phyloP scores from a whole-genome alignment of 495 filamentous ascomycete genomes.

The Aspergillus hancockii region DNA sequence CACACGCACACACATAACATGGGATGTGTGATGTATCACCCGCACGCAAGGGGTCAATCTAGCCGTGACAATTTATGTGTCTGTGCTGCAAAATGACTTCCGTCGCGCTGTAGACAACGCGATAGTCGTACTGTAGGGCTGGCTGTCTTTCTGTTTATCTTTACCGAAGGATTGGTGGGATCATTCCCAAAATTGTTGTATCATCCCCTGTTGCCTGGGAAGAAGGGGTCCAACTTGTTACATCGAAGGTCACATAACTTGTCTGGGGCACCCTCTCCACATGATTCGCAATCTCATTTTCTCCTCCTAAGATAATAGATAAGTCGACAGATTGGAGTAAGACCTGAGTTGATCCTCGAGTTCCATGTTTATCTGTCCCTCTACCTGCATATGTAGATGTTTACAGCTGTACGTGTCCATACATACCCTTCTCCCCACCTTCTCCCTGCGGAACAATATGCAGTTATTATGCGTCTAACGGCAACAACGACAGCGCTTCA shows the following conservation, averaged over 20 bases:
- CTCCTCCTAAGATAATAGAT: neutral
- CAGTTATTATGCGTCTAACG: neutral
- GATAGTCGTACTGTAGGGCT: neutral
- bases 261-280: neutral
- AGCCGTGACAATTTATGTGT: neutral
- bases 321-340: neutral
- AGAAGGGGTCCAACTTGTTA: neutral
- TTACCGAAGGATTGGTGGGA: neutral
- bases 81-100: neutral
- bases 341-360: neutral
- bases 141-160: neutral
- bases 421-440: neutral
- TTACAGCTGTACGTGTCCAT: neutral
- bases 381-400: neutral
- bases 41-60: conserved; percentile 9
- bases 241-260: neutral
- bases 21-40: conserved; percentile 12
- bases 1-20: neutral
- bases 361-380: neutral
- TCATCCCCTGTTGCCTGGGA: neutral
- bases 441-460: neutral
- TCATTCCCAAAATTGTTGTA: neutral
- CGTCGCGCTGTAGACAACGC: neutral
- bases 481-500: neutral
- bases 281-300: neutral